These are phyloP conservation scores for Porogramme epimiltina DNA, from an alignment of 1,284 basidiomycete species.

Conservation along the genomic window DNA sequence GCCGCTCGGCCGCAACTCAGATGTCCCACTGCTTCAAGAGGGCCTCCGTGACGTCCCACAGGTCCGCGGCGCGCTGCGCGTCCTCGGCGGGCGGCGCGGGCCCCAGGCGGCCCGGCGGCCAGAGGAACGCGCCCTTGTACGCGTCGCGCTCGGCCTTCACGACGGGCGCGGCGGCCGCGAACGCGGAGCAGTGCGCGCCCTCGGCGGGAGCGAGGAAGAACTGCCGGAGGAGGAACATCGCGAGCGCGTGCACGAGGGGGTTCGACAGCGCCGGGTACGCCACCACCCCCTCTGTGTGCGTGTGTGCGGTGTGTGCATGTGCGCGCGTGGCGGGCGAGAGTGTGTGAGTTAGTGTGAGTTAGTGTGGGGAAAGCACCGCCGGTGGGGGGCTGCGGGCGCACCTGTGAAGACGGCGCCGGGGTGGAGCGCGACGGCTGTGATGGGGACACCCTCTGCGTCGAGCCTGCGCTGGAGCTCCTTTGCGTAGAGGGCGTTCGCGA, in stretches of 20 bases:
- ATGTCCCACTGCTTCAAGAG: constrained; percentile 27
- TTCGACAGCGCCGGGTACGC: constrained; percentile 11
- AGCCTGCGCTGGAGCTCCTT: constrained; percentile 33
- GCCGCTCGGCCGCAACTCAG: background rate
- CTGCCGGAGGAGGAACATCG: constrained; percentile 12
- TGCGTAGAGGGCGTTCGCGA: constrained; percentile 33
- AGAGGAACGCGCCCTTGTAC: constrained; percentile 48
- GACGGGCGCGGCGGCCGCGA: constrained; percentile 48
- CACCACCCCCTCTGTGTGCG: constrained; percentile 8
- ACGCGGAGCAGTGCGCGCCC: constrained; percentile 44
- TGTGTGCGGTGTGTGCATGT: background rate
- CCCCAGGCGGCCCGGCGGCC: constrained; percentile 39
- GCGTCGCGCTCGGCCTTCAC: constrained; percentile 36
- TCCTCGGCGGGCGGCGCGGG: constrained; percentile 34
- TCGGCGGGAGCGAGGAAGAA: constrained; percentile 22
- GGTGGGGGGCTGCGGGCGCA: too few species aligned
- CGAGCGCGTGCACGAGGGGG: constrained; percentile 14
- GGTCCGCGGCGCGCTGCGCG: constrained; percentile 43
- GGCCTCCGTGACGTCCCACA: constrained; percentile 46
- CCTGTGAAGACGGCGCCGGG: constrained; percentile 46
- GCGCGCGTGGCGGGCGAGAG: too few species aligned
- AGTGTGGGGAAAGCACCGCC: too few species aligned
- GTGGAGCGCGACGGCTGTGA: constrained; percentile 36
- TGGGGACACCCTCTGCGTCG: constrained; percentile 28
- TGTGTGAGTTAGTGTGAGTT: too few species aligned